phyloP scores from a whole-genome alignment of 1,284 basidiomycete species.

The Anthracocystis setariae region DNA sequence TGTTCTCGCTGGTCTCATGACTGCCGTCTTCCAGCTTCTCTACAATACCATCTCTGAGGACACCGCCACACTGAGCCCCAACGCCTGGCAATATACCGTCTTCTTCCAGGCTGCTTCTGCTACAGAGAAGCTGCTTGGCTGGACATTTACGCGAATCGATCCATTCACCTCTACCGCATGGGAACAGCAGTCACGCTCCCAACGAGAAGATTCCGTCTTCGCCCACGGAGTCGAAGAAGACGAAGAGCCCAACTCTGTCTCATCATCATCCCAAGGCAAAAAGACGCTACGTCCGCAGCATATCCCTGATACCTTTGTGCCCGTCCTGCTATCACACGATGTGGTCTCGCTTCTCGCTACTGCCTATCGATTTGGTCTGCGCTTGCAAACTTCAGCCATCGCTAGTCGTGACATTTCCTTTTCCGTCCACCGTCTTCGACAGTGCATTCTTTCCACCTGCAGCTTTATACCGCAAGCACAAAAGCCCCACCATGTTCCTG shows the following conservation, averaged over 20 bases:
- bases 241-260: conserved; percentile 17
- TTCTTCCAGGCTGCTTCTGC: conserved; percentile 48
- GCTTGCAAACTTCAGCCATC: conserved; percentile 14
- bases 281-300: conserved; percentile 21
- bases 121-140: conserved; percentile 51
- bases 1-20: conserved; percentile 49
- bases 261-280: conserved; percentile 8
- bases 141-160: conserved; percentile 52
- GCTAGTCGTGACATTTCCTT: conserved; percentile 40
- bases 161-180: conserved; percentile 41
- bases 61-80: conserved; percentile 8
- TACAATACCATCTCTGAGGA: conserved; percentile 43
- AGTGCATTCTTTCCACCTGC: conserved; percentile 37
- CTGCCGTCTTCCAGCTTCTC: conserved; percentile 43
- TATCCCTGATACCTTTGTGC: conserved; percentile 33
- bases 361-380: conserved; percentile 39
- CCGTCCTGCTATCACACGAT: conserved; percentile 46
- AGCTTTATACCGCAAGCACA: conserved; percentile 41
- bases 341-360: conserved; percentile 47
- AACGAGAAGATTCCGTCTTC: conserved; percentile 24
- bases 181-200: conserved; percentile 37
- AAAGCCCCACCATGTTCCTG: conserved; percentile 40
- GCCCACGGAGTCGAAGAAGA: conserved; percentile 30
- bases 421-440: conserved; percentile 46
- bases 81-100: conserved; percentile 23